Percentiles rank a stretch among this genome's conserved stretches.
phyloP scores from a whole-genome alignment of 345 rosid species.

The Arabidopsis arenosa region DNA sequence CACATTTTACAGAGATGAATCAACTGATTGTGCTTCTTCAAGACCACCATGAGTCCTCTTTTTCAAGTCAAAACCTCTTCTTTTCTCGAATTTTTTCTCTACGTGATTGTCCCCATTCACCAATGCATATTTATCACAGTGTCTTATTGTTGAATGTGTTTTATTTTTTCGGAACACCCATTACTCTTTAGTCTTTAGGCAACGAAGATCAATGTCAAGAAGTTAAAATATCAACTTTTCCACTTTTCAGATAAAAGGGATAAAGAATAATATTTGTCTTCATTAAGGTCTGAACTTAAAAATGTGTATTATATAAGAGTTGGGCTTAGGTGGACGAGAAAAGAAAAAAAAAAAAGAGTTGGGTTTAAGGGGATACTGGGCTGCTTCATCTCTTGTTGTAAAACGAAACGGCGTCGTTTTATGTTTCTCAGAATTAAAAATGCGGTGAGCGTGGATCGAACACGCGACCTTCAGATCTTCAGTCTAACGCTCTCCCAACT shows the following conservation, averaged over 20 bases:
- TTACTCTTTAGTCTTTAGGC: constrained; percentile 14
- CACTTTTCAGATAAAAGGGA: not conserved
- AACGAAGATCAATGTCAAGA: not conserved
- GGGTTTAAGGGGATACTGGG: constrained; percentile 2
- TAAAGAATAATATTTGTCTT: not conserved
- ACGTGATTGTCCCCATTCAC: not conserved
- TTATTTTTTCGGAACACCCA: not conserved
- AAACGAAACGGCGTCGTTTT: not conserved
- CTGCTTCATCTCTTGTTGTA: not conserved
- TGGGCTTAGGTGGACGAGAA: not conserved
- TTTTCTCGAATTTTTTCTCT: not conserved
- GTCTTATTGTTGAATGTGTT: not conserved
- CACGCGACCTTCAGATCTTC: constrained; percentile 81
- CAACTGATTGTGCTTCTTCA: too few relatives aligned
- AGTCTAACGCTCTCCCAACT: constrained; percentile 97
- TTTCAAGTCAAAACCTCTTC: not conserved
- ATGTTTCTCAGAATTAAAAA: not conserved
- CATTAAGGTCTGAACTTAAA: not conserved
- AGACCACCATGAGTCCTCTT: not conserved
- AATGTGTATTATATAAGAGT: not conserved
- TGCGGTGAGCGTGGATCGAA: constrained; percentile 82
- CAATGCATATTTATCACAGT: not conserved
- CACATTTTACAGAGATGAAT: too few relatives aligned
- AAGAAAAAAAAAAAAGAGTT: not conserved
- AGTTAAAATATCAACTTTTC: not conserved